Conservation (phyloP, 2,329 filamentous ascomycete species). For the Ilyonectria sp. region DNA sequence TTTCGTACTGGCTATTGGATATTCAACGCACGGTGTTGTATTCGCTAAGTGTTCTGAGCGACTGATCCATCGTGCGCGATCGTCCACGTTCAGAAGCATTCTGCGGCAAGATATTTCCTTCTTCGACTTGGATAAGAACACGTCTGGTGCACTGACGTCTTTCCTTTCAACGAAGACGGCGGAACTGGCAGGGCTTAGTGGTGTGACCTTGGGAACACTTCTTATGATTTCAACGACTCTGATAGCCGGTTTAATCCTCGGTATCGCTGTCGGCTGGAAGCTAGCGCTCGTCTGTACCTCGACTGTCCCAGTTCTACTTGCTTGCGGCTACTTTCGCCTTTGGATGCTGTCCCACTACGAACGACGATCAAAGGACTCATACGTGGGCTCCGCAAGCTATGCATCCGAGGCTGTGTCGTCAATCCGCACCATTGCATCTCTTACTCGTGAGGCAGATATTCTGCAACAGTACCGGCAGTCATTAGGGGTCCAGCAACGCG, state of each 20-base stretch:
- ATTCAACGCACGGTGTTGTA: conserved; percentile 38
- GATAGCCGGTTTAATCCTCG: conserved; percentile 18
- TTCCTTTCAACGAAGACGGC: conserved; percentile 37
- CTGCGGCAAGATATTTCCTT: conserved; percentile 58
- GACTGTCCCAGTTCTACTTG: conserved; percentile 57
- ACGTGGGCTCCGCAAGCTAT: conserved; percentile 18
- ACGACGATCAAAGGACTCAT: conserved; percentile 10
- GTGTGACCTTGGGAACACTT: conserved; percentile 30
- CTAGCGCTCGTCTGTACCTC: conserved; percentile 60
- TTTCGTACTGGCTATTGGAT: conserved; percentile 54
- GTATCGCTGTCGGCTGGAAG: conserved; percentile 58
- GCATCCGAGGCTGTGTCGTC: conserved; percentile 30
- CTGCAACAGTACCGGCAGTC: conserved; percentile 6
- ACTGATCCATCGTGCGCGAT: conserved; percentile 24
- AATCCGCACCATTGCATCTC: conserved; percentile 38
- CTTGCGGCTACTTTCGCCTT: conserved; percentile 56
- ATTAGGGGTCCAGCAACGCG: background rate
- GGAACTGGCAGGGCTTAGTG: conserved; percentile 28
- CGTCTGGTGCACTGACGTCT: conserved; percentile 42
- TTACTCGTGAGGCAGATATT: conserved; percentile 21
- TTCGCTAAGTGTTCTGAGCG: conserved; percentile 43
- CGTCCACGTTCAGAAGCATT: conserved; percentile 20
- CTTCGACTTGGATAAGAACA: conserved; percentile 44
- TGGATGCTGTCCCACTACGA: conserved; percentile 48
- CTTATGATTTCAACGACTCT: conserved; percentile 20